These are phyloP conservation scores for Camellia granthamiana DNA, from an alignment of 148 eudicot species.

Conservation along the genomic window DNA sequence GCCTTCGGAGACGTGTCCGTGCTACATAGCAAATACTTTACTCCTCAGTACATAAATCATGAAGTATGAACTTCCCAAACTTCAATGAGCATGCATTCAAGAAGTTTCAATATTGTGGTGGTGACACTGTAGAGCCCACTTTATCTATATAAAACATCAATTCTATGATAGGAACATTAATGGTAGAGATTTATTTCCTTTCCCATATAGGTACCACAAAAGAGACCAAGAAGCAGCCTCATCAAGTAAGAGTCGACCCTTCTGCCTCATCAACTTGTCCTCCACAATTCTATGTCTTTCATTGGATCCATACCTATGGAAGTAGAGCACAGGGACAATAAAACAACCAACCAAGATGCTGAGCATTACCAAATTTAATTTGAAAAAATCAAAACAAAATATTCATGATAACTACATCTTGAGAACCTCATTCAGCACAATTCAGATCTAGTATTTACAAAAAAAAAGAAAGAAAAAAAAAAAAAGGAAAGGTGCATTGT, in stretches of 20 bases:
- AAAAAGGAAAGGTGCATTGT: not conserved
- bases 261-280: constrained; percentile 83
- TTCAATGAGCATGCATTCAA: not conserved
- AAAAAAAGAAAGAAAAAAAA: not conserved
- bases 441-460: not conserved
- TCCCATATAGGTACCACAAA: constrained; percentile 90
- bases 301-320: constrained; percentile 64
- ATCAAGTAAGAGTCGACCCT: constrained; percentile 76
- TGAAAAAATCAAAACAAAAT: not conserved
- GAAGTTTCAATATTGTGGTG: not conserved
- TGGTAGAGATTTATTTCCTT: constrained; percentile 53
- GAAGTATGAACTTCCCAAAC: not conserved
- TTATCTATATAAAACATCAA: not conserved
- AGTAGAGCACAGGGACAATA: not conserved
- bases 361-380: not conserved
- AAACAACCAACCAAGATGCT: constrained; percentile 1
- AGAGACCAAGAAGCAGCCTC: constrained; percentile 99
- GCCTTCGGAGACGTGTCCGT: no score
- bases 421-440: not conserved
- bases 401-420: not conserved
- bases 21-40: no score
- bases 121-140: not conserved
- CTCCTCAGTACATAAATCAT: not conserved
- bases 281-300: constrained; percentile 83
- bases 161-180: constrained; percentile 1